Evolutionary conservation across 2,329 filamentous ascomycete species (phyloP).

Genomic region (Rhynchosporium secalis): DNA sequence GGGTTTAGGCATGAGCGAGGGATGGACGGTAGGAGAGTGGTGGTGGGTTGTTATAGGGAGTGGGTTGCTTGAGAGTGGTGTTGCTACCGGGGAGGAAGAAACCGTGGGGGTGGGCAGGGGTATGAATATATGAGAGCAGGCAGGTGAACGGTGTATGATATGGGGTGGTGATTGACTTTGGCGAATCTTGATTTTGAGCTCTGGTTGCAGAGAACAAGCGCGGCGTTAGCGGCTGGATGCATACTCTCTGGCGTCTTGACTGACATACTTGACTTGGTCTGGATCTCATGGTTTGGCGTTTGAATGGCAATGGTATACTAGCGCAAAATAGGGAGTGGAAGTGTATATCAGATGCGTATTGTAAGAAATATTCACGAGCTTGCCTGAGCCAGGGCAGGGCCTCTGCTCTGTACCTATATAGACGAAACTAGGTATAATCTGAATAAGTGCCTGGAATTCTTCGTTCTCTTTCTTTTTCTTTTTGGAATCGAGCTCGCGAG

Average conservation of each 20-base stretch:
- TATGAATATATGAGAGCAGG: not conserved
- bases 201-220: not conserved
- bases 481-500: no score
- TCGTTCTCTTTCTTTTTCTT: no score
- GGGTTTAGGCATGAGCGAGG: slow-evolving; percentile 38
- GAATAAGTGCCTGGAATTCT: no score
- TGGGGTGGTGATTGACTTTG: not conserved
- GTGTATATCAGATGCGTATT: no score
- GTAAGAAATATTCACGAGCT: no score
- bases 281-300: not conserved
- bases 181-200: not conserved
- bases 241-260: not conserved
- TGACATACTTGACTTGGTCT: not conserved
- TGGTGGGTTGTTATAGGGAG: slow-evolving; percentile 63
- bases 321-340: no score
- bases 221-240: not conserved
- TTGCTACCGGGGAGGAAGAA: not conserved
- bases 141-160: not conserved
- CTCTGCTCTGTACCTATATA: no score
- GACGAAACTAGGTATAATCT: no score
- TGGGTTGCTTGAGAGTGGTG: not conserved
- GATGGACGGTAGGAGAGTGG: slow-evolving; percentile 58
- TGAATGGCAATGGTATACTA: not conserved
- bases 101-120: not conserved
- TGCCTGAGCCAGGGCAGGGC: no score